Evolutionary conservation across 768 basidiomycete species (phyloP).

Genomic region (Leucosporidium yakuticum): DNA sequence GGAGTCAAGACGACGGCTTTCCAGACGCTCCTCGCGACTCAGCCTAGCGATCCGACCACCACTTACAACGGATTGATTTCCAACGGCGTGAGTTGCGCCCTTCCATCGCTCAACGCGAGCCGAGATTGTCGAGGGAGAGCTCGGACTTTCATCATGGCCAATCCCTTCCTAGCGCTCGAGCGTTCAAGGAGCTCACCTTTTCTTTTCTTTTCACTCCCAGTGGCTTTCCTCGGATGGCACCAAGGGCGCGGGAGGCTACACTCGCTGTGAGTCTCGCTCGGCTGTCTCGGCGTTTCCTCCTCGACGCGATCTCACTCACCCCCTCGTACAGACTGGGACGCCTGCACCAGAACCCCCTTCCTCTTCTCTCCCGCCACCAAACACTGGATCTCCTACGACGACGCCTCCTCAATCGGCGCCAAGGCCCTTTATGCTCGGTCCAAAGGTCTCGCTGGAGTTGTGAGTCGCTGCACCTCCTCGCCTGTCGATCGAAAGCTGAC

Average conservation of each 20-base stretch:
- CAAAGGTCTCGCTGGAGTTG: conserved; percentile 23
- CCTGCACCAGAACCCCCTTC: conserved; percentile 18
- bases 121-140: background rate
- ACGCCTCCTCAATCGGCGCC: background rate
- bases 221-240: conserved; percentile 11
- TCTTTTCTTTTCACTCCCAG: background rate
- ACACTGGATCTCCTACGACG: conserved; percentile 20
- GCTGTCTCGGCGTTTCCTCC: background rate
- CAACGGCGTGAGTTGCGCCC: background rate
- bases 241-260: conserved; percentile 4
- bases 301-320: background rate
- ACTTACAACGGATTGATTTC: background rate
- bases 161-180: too few relatives aligned
- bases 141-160: too few relatives aligned
- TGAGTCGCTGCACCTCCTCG: background rate
- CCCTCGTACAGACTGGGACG: background rate
- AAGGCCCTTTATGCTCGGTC: conserved; percentile 14
- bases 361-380: conserved; percentile 13
- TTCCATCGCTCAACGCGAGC: too few relatives aligned
- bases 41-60: background rate
- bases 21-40: conserved; percentile 2
- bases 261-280: background rate
- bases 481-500: background rate
- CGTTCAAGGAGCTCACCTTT: too few relatives aligned
- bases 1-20: conserved; percentile 6